These are phyloP conservation scores for Tulasnella sp. DNA, from an alignment of 768 basidiomycete genomes.

Conservation along the genomic window DNA sequence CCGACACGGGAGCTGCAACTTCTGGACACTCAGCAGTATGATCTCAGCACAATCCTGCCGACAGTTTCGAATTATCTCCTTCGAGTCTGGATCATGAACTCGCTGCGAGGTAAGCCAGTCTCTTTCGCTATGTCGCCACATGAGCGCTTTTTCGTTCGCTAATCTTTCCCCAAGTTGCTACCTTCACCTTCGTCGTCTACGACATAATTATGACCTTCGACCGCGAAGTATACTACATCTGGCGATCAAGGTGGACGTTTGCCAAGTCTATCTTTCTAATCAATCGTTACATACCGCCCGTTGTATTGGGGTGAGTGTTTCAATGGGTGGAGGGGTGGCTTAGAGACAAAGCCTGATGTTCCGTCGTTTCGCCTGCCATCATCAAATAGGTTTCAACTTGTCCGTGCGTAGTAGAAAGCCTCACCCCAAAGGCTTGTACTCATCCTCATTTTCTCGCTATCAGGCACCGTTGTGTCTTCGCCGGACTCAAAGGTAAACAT, in stretches of 20 bases:
- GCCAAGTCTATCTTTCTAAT: not conserved
- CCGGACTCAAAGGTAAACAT: not conserved
- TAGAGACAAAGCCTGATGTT: not conserved
- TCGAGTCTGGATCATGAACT: not conserved
- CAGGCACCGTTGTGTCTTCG: not conserved
- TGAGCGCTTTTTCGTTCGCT: not conserved
- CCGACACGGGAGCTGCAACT: not conserved
- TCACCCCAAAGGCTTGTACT: not conserved
- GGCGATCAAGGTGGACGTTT: slow-evolving; percentile 1
- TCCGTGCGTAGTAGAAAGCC: not conserved
- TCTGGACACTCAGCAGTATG: not conserved
- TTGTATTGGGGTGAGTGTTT: not conserved
- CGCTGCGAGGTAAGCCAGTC: not conserved
- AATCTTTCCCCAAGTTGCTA: not conserved
- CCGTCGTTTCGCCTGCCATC: not conserved
- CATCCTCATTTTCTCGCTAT: not conserved
- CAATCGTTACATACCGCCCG: slow-evolving; percentile 2
- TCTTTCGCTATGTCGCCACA: not conserved
- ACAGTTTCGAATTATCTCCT: not conserved
- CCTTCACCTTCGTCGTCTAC: slow-evolving; percentile 12
- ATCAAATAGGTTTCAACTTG: not conserved
- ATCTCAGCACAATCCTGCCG: not conserved
- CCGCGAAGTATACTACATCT: slow-evolving; percentile 14
- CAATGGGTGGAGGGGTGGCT: not conserved
- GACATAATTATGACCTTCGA: slow-evolving; percentile 18